Evolutionary conservation across 163 green algal genomes (phyloP).

Genomic region (Scenedesmus sp.): DNA sequence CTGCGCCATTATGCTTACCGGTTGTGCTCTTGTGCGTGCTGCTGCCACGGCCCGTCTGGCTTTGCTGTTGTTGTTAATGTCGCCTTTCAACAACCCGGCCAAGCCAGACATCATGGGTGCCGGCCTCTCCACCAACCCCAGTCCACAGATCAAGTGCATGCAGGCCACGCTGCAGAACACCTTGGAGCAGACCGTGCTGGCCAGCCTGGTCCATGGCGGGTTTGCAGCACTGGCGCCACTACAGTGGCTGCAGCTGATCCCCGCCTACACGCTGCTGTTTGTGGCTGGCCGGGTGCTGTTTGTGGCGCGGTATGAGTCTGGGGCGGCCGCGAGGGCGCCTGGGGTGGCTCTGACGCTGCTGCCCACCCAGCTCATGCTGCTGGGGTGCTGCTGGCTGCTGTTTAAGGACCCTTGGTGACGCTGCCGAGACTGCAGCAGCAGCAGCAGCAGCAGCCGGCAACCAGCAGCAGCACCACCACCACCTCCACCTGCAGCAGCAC

Average conservation of each 20-base stretch:
- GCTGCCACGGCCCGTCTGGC: not conserved
- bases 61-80: too few relatives aligned
- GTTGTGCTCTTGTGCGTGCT: not conserved
- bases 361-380: not conserved
- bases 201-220: not conserved
- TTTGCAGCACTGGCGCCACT: not conserved
- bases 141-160: not conserved
- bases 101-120: not conserved
- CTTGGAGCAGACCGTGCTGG: not conserved
- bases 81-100: not conserved
- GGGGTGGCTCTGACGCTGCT: not conserved
- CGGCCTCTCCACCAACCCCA: not conserved
- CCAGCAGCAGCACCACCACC: too few relatives aligned
- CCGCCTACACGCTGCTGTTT: conserved; percentile 9
- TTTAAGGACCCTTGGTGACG: not conserved
- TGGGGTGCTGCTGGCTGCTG: not conserved
- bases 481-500: too few relatives aligned
- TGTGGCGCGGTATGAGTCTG: not conserved
- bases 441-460: not conserved
- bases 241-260: not conserved
- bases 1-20: not conserved
- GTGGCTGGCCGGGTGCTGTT: conserved; percentile 5
- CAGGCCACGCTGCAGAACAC: conserved; percentile 15
- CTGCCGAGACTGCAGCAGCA: not conserved
- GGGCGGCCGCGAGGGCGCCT: not conserved